Base-by-base conservation (phyloP, 495 filamentous ascomycete genomes). In the Tirmania nivea region DNA sequence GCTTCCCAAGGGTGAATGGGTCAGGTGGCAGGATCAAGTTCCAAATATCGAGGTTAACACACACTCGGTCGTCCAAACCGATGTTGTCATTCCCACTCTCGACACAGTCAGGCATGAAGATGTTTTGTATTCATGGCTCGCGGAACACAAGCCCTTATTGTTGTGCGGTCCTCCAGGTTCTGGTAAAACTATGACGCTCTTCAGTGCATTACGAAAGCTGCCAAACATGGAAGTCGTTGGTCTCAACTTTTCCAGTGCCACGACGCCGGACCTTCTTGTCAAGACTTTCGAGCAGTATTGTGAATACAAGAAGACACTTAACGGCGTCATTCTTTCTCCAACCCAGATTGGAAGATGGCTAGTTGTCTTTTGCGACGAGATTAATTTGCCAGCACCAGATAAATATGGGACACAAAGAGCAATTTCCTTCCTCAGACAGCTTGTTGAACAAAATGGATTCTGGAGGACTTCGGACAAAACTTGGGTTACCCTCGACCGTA, bases 221-320 rank as follows among this genome's bases (percentile, higher is more conserved):
- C 89, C 89, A 17, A 93, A 94, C 65, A 93, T 99, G 88, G 92
- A 99, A 68, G 84, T 93, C 52, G 92, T 96, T 52, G 90, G 90
- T 48, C 83, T 99, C 66, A 99, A 99, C 66, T 99, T 99, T 68
- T 99, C 90, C 14, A 95, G 90, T 59, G 92, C 90, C 2, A 99
- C 90, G 1, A 96, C 92, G 2, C 92, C 90, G 14, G 92, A 95
- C 68, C 77, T 99, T 21, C 76, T 99, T 57, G 84, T 99, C 69
- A 96, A 96, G 73, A 96, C 92, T 0, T 94, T 99, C 57, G 90
- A 96, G 69, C 90, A 99, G 66, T 95, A 99, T 65, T 99, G 90
- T 67, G 90, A 99, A 67, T 99, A 99, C 68, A 85, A 85, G 69
- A 96, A 96, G 74, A 96, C 90, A 14, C 71, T 96, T 21, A 96